Evolutionary conservation across 148 eudicot genomes (phyloP).

Genomic region (Silene conica): DNA sequence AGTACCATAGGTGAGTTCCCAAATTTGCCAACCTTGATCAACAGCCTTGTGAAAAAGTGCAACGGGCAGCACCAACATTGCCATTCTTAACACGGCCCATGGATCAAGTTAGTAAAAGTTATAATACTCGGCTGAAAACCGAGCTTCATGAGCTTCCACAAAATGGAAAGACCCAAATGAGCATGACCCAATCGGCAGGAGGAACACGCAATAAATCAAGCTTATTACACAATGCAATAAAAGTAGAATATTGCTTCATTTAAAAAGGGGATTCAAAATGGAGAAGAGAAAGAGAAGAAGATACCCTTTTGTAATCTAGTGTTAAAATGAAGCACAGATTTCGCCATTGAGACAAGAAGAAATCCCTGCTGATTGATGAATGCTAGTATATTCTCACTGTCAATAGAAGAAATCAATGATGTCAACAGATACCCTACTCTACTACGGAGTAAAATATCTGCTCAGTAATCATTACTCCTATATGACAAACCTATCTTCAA

Average conservation of each 20-base stretch:
- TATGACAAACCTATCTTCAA: too few relatives aligned
- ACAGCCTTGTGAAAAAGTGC: neutral
- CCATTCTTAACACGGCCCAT: conserved; percentile 2
- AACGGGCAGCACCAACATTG: conserved; percentile 7
- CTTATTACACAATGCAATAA: conserved; percentile 1
- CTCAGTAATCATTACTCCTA: too few relatives aligned
- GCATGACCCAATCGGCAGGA: conserved; percentile 13
- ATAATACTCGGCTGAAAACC: conserved; percentile 16
- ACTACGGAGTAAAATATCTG: too few relatives aligned
- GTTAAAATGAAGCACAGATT: too few relatives aligned
- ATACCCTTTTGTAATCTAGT: too few relatives aligned
- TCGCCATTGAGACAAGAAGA: too few relatives aligned
- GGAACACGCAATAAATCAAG: neutral
- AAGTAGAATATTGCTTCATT: conserved; percentile 1
- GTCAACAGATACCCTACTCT: too few relatives aligned
- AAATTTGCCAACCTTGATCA: conserved; percentile 10
- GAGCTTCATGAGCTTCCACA: conserved; percentile 20
- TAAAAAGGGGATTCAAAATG: neutral
- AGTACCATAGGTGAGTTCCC: neutral
- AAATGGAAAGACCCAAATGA: conserved; percentile 19
- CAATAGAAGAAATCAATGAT: too few relatives aligned
- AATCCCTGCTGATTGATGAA: too few relatives aligned
- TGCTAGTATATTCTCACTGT: too few relatives aligned
- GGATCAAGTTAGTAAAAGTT: conserved; percentile 19
- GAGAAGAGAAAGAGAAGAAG: too few relatives aligned